Conservation (phyloP, 495 filamentous ascomycete genomes). For the Hyaloscypha variabilis region DNA sequence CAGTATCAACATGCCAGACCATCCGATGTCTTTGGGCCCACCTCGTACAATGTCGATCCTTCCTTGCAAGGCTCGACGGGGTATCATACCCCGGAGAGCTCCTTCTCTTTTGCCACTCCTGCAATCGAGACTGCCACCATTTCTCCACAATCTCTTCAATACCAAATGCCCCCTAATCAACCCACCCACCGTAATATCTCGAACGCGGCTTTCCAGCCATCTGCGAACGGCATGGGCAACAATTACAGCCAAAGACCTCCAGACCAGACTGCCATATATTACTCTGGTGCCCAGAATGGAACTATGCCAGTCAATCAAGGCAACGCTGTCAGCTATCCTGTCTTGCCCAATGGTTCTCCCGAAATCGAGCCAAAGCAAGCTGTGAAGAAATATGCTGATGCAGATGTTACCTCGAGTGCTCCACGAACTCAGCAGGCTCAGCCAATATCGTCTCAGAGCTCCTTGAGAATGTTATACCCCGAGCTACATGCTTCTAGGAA, state of each 20-base stretch:
- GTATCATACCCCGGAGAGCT: constrained; percentile 17
- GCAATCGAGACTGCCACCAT: constrained; percentile 22
- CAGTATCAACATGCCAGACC: constrained; percentile 25
- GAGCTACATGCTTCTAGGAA: constrained; percentile 12
- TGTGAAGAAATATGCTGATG: constrained; percentile 13
- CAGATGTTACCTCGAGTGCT: neutral
- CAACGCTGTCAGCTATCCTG: constrained; percentile 11
- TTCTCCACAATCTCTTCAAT: constrained; percentile 29
- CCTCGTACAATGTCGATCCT: constrained; percentile 27
- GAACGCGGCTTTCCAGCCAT: constrained; percentile 13
- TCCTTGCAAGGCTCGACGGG: constrained; percentile 14
- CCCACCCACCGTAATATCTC: constrained; percentile 13
- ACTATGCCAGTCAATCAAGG: constrained; percentile 8
- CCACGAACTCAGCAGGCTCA: neutral
- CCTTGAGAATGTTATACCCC: constrained; percentile 22
- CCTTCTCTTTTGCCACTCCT: constrained; percentile 27
- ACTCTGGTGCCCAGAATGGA: constrained; percentile 11
- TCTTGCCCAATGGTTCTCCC: constrained; percentile 3
- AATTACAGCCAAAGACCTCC: constrained; percentile 16
- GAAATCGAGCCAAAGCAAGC: constrained; percentile 8
- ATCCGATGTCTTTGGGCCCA: constrained; percentile 20
- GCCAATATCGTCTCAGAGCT: constrained; percentile 5
- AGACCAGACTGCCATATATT: constrained; percentile 20
- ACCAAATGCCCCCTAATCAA: constrained; percentile 12
- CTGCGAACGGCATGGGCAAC: constrained; percentile 9